These are phyloP conservation scores for Macrolepiota albuminosa DNA, from an alignment of 768 basidiomycete species.

Conservation along the genomic window DNA sequence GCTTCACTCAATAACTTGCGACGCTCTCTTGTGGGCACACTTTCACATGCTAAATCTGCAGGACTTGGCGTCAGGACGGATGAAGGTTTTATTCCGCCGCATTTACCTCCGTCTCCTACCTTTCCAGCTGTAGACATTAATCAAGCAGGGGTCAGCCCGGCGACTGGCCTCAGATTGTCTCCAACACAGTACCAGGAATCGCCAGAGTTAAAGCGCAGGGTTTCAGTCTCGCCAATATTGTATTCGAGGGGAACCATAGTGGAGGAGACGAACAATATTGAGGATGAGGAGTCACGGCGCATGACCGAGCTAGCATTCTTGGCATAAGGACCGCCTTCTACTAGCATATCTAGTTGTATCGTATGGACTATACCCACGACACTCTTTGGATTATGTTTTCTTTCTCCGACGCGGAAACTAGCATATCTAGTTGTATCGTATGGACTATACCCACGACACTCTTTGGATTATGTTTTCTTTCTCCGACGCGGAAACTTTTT, in stretches of 20 bases:
- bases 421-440: not conserved
- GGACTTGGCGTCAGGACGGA: slow-evolving; percentile 13
- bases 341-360: not conserved
- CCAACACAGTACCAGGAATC: slow-evolving; percentile 9
- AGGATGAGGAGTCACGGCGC: slow-evolving; percentile 65
- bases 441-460: not conserved
- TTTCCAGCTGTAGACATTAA: slow-evolving; percentile 15
- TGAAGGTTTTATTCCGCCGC: slow-evolving; percentile 25
- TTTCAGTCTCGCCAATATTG: slow-evolving; percentile 52
- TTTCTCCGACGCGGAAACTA: not conserved
- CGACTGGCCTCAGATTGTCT: not conserved
- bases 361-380: not conserved
- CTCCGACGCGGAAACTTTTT: not conserved
- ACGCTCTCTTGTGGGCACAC: slow-evolving; percentile 37
- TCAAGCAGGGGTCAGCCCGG: slow-evolving; percentile 4
- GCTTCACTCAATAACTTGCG: slow-evolving; percentile 40
- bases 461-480: not conserved
- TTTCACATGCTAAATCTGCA: slow-evolving; percentile 20
- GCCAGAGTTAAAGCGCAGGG: slow-evolving; percentile 16
- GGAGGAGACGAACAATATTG: slow-evolving; percentile 45
- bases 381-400: slow-evolving; percentile 1
- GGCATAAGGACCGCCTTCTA: slow-evolving; percentile 20
- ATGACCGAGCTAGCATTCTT: slow-evolving; percentile 72
- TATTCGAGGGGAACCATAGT: slow-evolving; percentile 57
- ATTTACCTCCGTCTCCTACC: slow-evolving; percentile 36